Conservation (phyloP, 2,329 filamentous ascomycete genomes). For the Trichoderma arundinaceum region DNA sequence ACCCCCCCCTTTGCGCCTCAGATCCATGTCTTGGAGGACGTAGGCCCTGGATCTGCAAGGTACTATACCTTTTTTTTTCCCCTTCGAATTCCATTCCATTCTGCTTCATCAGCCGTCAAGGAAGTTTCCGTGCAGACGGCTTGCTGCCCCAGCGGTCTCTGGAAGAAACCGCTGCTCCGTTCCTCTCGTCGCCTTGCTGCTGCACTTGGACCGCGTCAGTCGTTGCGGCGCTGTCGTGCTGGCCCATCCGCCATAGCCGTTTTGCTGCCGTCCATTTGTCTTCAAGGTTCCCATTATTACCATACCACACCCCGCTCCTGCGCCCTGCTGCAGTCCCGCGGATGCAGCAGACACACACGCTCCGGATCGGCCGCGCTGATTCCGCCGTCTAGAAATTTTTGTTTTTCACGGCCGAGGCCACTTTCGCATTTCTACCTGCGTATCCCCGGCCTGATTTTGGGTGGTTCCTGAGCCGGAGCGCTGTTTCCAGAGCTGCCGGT, state of each 20-base stretch:
- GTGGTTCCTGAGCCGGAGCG: slow-evolving; percentile 18
- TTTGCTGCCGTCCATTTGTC: background rate
- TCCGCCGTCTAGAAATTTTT: slow-evolving; percentile 27
- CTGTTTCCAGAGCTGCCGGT: slow-evolving; percentile 32
- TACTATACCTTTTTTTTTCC: slow-evolving; percentile 33
- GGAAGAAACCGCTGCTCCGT: slow-evolving; percentile 1
- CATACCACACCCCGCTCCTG: slow-evolving; percentile 25
- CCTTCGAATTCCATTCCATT: slow-evolving; percentile 30
- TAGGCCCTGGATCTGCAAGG: slow-evolving; percentile 37
- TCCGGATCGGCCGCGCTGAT: slow-evolving; percentile 29
- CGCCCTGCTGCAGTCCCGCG: slow-evolving; percentile 27
- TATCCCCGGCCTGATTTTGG: slow-evolving; percentile 32
- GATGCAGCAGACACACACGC: slow-evolving; percentile 19
- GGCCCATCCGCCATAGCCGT: slow-evolving; percentile 12
- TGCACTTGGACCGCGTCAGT: background rate
- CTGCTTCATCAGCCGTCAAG: background rate
- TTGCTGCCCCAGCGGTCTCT: background rate
- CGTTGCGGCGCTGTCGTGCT: slow-evolving; percentile 3
- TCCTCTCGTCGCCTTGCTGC: background rate
- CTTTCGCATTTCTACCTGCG: slow-evolving; percentile 30
- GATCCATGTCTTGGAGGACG: slow-evolving; percentile 28
- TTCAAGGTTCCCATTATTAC: background rate
- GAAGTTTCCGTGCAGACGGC: too few species aligned
- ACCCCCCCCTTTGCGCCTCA: slow-evolving; percentile 1
- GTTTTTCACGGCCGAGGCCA: slow-evolving; percentile 3